These are phyloP conservation scores for Thelonectria discophora DNA, from an alignment of 2,329 filamentous ascomycete species.

Conservation along the genomic window DNA sequence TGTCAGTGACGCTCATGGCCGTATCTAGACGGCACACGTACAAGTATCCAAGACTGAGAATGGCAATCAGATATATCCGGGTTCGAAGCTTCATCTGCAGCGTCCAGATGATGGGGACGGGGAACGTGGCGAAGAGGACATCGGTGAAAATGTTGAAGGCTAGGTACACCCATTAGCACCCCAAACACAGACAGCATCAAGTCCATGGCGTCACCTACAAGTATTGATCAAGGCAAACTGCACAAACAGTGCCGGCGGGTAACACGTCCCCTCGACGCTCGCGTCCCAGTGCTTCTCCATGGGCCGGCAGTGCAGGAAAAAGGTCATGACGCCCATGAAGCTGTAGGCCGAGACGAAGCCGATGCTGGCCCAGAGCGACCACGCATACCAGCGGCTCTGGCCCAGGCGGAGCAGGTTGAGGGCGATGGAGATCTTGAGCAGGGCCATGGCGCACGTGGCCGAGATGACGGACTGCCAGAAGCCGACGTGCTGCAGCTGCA, in stretches of 20 bases:
- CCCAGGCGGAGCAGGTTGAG: constrained; percentile 26
- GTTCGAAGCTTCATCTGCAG: constrained; percentile 52
- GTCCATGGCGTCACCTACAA: not conserved
- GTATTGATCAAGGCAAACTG: constrained; percentile 26
- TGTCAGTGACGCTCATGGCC: too few relatives aligned
- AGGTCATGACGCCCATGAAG: constrained; percentile 26
- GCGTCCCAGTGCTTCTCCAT: constrained; percentile 27
- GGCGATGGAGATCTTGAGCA: constrained; percentile 31
- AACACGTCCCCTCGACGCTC: constrained; percentile 21
- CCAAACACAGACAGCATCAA: not conserved
- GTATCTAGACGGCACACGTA: constrained; percentile 29
- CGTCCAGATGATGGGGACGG: constrained; percentile 53
- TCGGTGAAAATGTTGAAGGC: constrained; percentile 56
- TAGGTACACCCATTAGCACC: not conserved
- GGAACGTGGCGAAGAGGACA: constrained; percentile 53
- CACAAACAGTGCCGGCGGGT: constrained; percentile 18
- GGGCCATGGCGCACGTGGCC: constrained; percentile 20
- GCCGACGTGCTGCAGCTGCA: constrained; percentile 19
- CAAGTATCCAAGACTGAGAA: constrained; percentile 55
- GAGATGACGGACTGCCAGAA: constrained; percentile 32
- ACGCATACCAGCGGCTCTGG: constrained; percentile 23
- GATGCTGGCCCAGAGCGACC: constrained; percentile 25
- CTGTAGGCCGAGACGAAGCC: constrained; percentile 26
- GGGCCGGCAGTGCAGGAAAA: constrained; percentile 26
- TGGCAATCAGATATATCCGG: constrained; percentile 50